phyloP scores from a whole-genome alignment of 1,139 yeast species.

The Entelexis sorbosivorans region DNA sequence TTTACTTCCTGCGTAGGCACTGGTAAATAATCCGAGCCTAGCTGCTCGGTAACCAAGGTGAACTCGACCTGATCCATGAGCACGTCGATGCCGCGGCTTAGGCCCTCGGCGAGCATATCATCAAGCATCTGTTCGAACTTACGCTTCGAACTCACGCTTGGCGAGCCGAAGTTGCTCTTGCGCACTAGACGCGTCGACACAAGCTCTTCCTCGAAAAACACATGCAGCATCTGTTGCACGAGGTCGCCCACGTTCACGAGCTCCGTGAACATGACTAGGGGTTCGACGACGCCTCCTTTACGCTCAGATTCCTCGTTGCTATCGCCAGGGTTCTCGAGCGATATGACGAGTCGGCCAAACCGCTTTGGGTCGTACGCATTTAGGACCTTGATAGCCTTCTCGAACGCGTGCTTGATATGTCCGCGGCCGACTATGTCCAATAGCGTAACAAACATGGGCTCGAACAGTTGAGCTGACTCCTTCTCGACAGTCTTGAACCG shows the following conservation, averaged over 20 bases:
- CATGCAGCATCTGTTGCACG: constrained; percentile 84
- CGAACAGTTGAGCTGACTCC: constrained; percentile 17
- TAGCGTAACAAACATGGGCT: constrained; percentile 56
- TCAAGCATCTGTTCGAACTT: constrained; percentile 72
- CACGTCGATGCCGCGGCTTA: constrained; percentile 81
- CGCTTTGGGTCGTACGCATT: constrained; percentile 60
- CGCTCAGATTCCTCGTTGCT: not conserved
- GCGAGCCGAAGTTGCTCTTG: constrained; percentile 67
- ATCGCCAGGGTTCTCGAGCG: not conserved
- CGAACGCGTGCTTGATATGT: constrained; percentile 74
- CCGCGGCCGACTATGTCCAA: constrained; percentile 54
- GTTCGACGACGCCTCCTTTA: constrained; percentile 55
- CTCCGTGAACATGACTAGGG: constrained; percentile 77
- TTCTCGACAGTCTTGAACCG: constrained; percentile 26
- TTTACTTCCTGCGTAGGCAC: constrained; percentile 23
- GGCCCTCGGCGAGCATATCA: constrained; percentile 82
- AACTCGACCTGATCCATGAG: constrained; percentile 65
- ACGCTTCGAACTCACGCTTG: constrained; percentile 69
- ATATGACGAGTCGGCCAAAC: constrained; percentile 29
- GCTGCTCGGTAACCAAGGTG: constrained; percentile 40
- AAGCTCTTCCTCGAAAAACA: constrained; percentile 80
- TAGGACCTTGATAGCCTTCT: constrained; percentile 60
- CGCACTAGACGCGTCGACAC: constrained; percentile 50
- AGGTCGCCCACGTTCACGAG: constrained; percentile 86
- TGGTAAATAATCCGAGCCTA: constrained; percentile 46